Evolutionary conservation across 805 yeast genomes (phyloP), one percentile per base, ranked within the genome.

Genomic region (Cyberlindnera subsufficiens): DNA sequence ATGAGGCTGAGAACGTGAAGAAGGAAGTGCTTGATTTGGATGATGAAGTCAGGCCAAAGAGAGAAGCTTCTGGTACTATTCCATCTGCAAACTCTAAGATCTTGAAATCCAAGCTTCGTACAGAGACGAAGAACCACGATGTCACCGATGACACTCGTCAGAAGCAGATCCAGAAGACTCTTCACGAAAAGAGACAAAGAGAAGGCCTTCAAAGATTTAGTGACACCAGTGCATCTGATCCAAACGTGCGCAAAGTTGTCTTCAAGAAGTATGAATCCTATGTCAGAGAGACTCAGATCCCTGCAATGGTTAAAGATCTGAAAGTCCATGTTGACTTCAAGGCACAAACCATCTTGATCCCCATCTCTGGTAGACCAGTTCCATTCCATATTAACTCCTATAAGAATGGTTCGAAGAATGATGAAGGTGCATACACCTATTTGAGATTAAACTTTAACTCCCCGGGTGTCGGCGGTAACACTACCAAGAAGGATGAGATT

Each of bases 381-480:
- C 99, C 99, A 19, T 91, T 93, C 72, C 99, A 91, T 63, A 89
- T 91, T 59, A 88, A 88, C 62, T 73, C 97, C 4, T 90, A 86
- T 68, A 91, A 90, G 58, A 90, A 87, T 60, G 98, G 96, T 39
- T 85, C 96, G 10, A 90, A 89, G 58, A 87, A 83, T 50, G 99
- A 93, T 58, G 98, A 93, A 69, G 98, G 97, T 41, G 97, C 90
- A 53, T 89, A 77, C 63, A 89, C 96, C 1, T 90, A 86, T 59
- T 62, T 91, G 56, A 80, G 99, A 64, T 73, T 91, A 58, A 91
- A 91, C 62, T 88, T 91, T 72, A 81, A 90, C 62, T 82, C 96
- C 2, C 98, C 99, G 1, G 97, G 96, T 56, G 78, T 78, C 35
- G 86, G 86, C 47, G 87, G 87, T 44, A 75, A 78, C 45, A 69